These are phyloP conservation scores for Tetracladium setigerum DNA, from an alignment of 495 filamentous ascomycete species.

Conservation along the genomic window DNA sequence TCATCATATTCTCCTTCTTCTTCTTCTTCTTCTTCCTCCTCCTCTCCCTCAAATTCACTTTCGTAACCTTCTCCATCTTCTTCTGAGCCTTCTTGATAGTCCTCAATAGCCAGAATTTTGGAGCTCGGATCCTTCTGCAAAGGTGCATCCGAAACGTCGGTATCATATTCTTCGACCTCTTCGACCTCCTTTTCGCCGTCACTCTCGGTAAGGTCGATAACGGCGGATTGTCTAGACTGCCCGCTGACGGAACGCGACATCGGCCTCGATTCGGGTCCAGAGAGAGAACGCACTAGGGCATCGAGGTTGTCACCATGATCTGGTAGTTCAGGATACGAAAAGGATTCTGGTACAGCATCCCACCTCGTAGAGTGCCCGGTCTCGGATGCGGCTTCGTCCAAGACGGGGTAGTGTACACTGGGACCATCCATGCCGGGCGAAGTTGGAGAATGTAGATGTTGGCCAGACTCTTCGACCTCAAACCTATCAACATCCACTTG, in stretches of 20 bases:
- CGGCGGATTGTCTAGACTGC: conserved; percentile 7
- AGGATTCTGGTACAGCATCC: neutral
- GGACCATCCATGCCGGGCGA: too few relatives aligned
- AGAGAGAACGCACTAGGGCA: too few relatives aligned
- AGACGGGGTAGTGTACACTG: too few relatives aligned
- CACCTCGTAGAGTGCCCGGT: too few relatives aligned
- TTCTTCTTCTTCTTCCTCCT: neutral
- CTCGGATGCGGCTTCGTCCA: too few relatives aligned
- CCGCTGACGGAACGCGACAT: conserved; percentile 17
- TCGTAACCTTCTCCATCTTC: conserved; percentile 10
- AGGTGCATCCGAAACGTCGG: conserved; percentile 28
- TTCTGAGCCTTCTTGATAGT: neutral
- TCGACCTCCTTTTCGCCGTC: conserved; percentile 19
- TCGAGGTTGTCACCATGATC: conserved; percentile 9
- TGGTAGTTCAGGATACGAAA: conserved; percentile 10
- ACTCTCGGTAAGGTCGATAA: conserved; percentile 28
- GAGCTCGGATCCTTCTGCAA: neutral
- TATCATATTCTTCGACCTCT: conserved; percentile 29
- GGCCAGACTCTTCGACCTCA: too few relatives aligned
- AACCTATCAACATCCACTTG: too few relatives aligned
- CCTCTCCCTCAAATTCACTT: conserved; percentile 7
- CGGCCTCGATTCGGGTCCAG: too few relatives aligned
- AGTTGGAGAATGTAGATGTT: too few relatives aligned
- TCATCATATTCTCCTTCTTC: neutral
- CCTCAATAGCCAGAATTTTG: neutral